phyloP scores from a whole-genome alignment of 306 rosid genomes.

The Ceratonia siliqua region DNA sequence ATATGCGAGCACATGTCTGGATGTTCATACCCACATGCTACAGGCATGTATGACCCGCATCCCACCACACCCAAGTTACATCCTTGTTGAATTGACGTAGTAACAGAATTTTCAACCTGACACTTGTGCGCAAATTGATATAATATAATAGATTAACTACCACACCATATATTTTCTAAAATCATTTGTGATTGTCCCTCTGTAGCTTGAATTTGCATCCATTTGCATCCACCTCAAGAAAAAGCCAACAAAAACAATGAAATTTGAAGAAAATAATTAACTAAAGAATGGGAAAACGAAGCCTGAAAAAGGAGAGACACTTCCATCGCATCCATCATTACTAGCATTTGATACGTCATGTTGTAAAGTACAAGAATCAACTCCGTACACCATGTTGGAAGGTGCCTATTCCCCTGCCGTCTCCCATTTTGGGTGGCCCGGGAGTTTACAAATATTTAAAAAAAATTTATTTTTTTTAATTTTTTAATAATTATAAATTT shows the following conservation, averaged over 20 bases:
- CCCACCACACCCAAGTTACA: conserved; percentile 6
- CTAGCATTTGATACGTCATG: neutral
- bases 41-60: neutral
- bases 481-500: too few species aligned
- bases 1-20: neutral
- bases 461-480: too few species aligned
- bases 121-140: neutral
- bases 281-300: neutral
- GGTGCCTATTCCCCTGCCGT: too few species aligned
- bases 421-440: too few species aligned
- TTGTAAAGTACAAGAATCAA: neutral
- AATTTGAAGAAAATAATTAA: neutral
- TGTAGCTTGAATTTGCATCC: neutral
- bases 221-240: neutral
- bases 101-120: neutral
- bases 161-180: neutral
- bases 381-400: neutral
- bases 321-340: neutral
- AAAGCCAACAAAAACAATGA: neutral
- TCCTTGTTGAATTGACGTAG: neutral
- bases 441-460: too few species aligned
- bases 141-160: neutral
- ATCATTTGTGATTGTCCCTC: neutral
- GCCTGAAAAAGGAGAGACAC: neutral
- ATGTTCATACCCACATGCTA: neutral